Evolutionary conservation across 2,329 filamentous ascomycete species (phyloP).

Genomic region (Verticillium longisporum): DNA sequence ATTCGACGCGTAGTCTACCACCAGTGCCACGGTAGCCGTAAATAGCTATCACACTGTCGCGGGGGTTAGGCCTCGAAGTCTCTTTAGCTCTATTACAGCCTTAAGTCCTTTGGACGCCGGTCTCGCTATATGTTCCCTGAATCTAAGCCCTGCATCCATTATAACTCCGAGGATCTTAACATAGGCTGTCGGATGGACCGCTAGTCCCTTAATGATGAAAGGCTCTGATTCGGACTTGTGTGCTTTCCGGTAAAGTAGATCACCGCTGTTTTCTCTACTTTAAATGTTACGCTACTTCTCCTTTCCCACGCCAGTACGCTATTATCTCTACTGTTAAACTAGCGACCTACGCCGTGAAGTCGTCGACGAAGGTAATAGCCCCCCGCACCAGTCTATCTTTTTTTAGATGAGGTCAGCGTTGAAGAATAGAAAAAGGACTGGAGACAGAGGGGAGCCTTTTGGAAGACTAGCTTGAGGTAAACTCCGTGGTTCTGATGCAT

Average conservation of each 20-base stretch:
- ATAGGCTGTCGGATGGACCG: not conserved
- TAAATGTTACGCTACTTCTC: constrained; percentile 17
- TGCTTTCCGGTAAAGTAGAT: constrained; percentile 5
- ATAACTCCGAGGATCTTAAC: constrained; percentile 15
- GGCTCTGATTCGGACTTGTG: not conserved
- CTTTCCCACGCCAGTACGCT: constrained; percentile 14
- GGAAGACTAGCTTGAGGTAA: constrained; percentile 18
- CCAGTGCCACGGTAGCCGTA: constrained; percentile 13
- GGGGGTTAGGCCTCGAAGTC: constrained; percentile 11
- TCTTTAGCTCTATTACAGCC: constrained; percentile 6
- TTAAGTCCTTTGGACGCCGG: constrained; percentile 10
- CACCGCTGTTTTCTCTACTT: constrained; percentile 16
- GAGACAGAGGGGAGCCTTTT: constrained; percentile 26
- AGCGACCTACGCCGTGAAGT: not conserved
- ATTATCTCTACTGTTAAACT: not conserved
- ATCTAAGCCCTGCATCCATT: constrained; percentile 13
- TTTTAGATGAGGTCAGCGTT: constrained; percentile 17
- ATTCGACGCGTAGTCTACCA: constrained; percentile 18
- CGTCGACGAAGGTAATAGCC: constrained; percentile 14
- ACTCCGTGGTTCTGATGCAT: constrained; percentile 7
- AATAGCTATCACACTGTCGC: constrained; percentile 16
- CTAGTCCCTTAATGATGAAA: not conserved
- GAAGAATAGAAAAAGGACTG: constrained; percentile 25
- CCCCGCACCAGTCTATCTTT: constrained; percentile 17
- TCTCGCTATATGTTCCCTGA: constrained; percentile 4